Evolutionary conservation across 345 rosid species (phyloP).

Genomic region (Arabis hirsuta): DNA sequence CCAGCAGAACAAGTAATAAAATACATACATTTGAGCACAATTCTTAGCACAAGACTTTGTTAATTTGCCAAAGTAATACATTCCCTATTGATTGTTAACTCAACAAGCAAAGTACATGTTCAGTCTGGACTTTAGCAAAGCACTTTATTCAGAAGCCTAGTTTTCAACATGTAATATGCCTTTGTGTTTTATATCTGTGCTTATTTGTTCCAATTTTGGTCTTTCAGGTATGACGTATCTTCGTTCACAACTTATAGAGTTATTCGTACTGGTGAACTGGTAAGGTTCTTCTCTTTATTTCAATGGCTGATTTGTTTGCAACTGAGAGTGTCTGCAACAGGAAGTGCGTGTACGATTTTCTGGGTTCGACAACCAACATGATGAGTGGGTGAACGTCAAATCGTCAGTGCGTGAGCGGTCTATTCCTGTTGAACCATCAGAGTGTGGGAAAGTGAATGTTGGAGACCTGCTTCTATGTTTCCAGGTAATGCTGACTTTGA

Average conservation of each 20-base stretch:
- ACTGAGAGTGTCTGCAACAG: slow-evolving; percentile 49
- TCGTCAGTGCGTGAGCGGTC: slow-evolving; percentile 71
- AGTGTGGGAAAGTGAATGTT: slow-evolving; percentile 62
- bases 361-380: slow-evolving; percentile 66
- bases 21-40: not conserved
- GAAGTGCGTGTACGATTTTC: slow-evolving; percentile 85
- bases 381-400: slow-evolving; percentile 87
- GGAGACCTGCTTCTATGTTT: slow-evolving; percentile 82
- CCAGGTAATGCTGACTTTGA: slow-evolving; percentile 52
- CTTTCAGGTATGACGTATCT: slow-evolving; percentile 78
- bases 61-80: slow-evolving; percentile 2
- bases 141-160: slow-evolving; percentile 15
- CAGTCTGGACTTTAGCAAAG: slow-evolving; percentile 4
- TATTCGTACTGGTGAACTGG: slow-evolving; percentile 65
- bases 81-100: slow-evolving; percentile 11
- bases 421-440: slow-evolving; percentile 79
- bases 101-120: not conserved
- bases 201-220: slow-evolving; percentile 8
- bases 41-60: not conserved
- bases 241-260: slow-evolving; percentile 64
- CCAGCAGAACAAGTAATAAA: slow-evolving; percentile 14
- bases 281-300: slow-evolving; percentile 49
- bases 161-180: not conserved
- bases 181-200: not conserved
- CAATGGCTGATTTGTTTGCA: slow-evolving; percentile 12